phyloP scores from a whole-genome alignment of 176 grass and related monocot genomes.

The Triticum timopheevii region DNA sequence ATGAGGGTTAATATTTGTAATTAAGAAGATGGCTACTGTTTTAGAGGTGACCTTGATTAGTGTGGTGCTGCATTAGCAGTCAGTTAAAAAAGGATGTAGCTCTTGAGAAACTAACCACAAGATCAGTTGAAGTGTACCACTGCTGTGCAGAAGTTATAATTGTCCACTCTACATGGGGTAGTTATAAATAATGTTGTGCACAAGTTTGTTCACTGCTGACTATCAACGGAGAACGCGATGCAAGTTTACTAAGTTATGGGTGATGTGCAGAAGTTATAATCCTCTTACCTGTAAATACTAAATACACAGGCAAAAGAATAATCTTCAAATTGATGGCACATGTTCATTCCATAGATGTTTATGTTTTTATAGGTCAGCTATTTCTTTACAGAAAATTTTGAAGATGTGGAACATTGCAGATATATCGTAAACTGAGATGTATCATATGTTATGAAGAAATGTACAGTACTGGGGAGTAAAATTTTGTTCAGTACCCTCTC shows the following conservation, averaged over 20 bases:
- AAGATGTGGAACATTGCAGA: neutral
- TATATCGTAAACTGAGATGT: conserved; percentile 11
- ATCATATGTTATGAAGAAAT: neutral
- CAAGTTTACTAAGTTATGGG: neutral
- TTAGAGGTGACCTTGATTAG: neutral
- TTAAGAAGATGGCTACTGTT: conserved; percentile 3
- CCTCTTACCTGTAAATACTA: conserved; percentile 13
- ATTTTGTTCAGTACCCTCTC: conserved; percentile 59
- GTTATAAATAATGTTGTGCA: neutral
- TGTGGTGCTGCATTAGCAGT: neutral
- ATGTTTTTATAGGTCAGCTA: conserved; percentile 17
- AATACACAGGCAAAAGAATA: neutral
- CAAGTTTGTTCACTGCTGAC: neutral
- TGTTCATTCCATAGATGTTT: conserved; percentile 1
- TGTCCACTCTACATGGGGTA: neutral
- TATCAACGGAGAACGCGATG: neutral
- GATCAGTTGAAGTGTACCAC: neutral
- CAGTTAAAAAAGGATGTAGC: conserved; percentile 12
- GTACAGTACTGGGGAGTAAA: conserved; percentile 10
- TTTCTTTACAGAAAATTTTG: neutral
- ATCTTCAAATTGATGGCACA: neutral
- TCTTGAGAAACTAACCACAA: conserved; percentile 9
- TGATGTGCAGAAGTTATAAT: neutral
- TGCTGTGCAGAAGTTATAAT: neutral
- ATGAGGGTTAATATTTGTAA: conserved; percentile 1